A percentile compares a stretch with the other conserved stretches of the same genome.
phyloP scores from a whole-genome alignment of 805 yeast genomes.

The Kazachstania kunashirensis region DNA sequence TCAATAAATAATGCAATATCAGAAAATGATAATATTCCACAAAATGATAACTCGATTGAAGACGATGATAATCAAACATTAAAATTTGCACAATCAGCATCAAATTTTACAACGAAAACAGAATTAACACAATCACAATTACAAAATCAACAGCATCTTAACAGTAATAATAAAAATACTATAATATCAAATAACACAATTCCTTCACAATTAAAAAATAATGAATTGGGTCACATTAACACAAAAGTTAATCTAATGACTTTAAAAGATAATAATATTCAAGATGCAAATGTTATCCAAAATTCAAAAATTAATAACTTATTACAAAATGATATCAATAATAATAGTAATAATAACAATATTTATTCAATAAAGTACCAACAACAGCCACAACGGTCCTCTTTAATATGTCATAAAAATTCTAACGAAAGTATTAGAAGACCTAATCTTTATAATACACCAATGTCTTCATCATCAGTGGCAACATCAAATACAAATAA shows the following conservation, averaged over 20 bases:
- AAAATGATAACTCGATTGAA: background rate
- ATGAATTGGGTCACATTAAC: constrained; percentile 2
- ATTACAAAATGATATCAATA: background rate
- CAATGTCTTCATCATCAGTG: background rate
- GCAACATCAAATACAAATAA: too few relatives aligned
- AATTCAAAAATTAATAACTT: too few relatives aligned
- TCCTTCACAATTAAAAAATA: background rate
- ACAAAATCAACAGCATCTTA: too few relatives aligned
- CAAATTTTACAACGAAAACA: constrained; percentile 1
- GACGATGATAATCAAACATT: constrained; percentile 2
- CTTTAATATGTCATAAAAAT: too few relatives aligned
- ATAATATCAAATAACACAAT: too few relatives aligned
- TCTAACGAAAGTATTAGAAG: too few relatives aligned
- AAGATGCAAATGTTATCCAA: background rate
- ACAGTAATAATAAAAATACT: too few relatives aligned
- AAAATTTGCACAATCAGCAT: background rate
- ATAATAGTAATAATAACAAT: background rate
- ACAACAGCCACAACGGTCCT: background rate
- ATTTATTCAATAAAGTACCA: background rate
- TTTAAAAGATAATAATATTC: constrained; percentile 3
- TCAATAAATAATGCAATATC: too few relatives aligned
- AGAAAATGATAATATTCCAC: background rate
- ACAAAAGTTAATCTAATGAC: constrained; percentile 5
- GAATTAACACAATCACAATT: too few relatives aligned
- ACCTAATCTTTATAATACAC: background rate